A percentile compares a stretch with the other conserved stretches of the same genome.
phyloP scores from a whole-genome alignment of 495 filamentous ascomycete genomes.

The Xanthoparmelia taractica region DNA sequence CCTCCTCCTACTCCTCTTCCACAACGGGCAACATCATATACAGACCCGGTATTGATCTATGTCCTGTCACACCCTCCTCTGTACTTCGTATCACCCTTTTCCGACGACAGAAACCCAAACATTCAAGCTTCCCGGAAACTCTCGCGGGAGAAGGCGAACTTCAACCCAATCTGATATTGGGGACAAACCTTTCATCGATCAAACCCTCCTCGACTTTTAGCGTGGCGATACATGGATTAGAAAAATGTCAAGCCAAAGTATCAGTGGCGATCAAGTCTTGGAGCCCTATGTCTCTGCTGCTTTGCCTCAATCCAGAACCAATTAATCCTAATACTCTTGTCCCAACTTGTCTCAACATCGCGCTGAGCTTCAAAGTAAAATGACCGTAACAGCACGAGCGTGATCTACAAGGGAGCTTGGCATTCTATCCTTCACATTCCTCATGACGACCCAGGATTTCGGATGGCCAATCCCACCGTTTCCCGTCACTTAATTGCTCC shows the following conservation, averaged over 20 bases:
- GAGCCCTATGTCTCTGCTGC: not conserved
- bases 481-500: not conserved
- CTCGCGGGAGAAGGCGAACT: conserved; percentile 15
- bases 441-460: not conserved
- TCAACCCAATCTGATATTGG: conserved; percentile 12
- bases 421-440: not conserved
- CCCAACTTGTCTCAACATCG: not conserved
- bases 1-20: not conserved
- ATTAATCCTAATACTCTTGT: not conserved
- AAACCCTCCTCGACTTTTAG: not conserved
- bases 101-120: not conserved
- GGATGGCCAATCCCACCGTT: not conserved
- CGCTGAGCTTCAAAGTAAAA: not conserved
- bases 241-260: too few relatives aligned
- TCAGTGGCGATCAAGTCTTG: not conserved
- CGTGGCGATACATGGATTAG: not conserved
- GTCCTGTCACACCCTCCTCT: not conserved
- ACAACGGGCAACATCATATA: not conserved
- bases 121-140: conserved; percentile 13
- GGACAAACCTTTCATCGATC: not conserved
- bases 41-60: too few relatives aligned
- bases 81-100: not conserved
- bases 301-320: not conserved
- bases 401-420: not conserved
- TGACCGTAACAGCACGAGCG: not conserved